Base-by-base conservation (phyloP, 2,329 filamentous ascomycete genomes). In the Sarocladium oryzae region DNA sequence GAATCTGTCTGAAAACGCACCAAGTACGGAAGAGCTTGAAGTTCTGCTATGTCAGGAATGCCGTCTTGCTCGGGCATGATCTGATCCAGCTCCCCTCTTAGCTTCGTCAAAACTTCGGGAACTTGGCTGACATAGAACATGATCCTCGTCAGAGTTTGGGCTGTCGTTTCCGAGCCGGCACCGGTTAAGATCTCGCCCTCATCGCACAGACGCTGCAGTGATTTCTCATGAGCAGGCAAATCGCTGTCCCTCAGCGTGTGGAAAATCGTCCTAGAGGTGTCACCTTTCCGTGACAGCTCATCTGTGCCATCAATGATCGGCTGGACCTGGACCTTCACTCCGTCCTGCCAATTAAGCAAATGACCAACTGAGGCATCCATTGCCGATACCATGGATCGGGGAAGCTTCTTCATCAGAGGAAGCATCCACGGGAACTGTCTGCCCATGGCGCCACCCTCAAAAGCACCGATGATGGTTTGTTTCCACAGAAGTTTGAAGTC, bases 151-250 rank as follows among this genome's bases (percentile, higher is more conserved):
- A 74, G 57, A 0, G 63, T 58, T 56, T 61, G 62, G 10, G 60
- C 61, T 0, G 62, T 66, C 0, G 69, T 73, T 35, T 69, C 63
- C 10, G 65, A 67, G 2, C 67, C 71, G 2, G 69, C 71, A 1
- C 58, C 59, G 10, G 66, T 58, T 1, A 69, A 40, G 1, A 59
- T 54, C 15, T 58, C 37, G n/a, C 58, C 63, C 18, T 73, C 70
- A 8, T 63, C 56, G 6, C 55, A 55, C 5, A 72, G 55, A 1
- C 70, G 60, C 2, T 43, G 23, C 1, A 58, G 18, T 0, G 59
- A 56, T 54, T 70, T 71, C 36, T 70, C 70, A 3, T 56, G 21
- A 1, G 56, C 33, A 2, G 69, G 65, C 0, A 73, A 61, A n/a
- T 55, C 51, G 26, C 57, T 60, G 1, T 53, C 21, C 1, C 61